Percentiles rank a stretch among this genome's conserved stretches.
Conservation (phyloP, 2,329 filamentous ascomycete species). For the Sarocladium brachiariae region DNA sequence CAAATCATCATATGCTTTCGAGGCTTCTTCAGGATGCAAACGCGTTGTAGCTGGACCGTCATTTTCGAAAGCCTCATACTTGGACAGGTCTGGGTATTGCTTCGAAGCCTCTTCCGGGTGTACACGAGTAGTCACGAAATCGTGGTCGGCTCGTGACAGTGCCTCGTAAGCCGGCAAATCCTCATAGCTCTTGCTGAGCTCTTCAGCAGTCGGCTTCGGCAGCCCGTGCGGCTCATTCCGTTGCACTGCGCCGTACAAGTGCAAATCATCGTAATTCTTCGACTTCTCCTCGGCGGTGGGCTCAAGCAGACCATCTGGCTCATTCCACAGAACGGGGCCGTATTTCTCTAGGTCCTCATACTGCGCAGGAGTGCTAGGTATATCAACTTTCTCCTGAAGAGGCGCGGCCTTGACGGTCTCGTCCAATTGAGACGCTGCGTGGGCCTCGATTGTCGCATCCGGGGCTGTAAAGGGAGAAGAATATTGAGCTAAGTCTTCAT, state of each 20-base stretch:
- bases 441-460: constrained; percentile 21
- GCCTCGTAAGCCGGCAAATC: constrained; percentile 28
- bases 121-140: constrained; percentile 10
- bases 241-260: constrained; percentile 23
- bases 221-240: constrained; percentile 25
- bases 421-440: constrained; percentile 22
- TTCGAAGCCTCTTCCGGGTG: constrained; percentile 33
- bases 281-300: constrained; percentile 30
- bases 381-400: constrained; percentile 28
- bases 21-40: constrained; percentile 23
- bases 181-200: constrained; percentile 24
- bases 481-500: constrained; percentile 29
- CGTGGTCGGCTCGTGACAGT: constrained; percentile 10
- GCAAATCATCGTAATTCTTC: constrained; percentile 31
- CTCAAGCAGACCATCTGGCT: constrained; percentile 26
- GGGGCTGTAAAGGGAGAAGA: constrained; percentile 28
- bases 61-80: constrained; percentile 34
- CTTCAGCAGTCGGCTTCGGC: constrained; percentile 20
- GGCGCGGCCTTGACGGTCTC: constrained; percentile 27
- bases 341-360: constrained; percentile 38
- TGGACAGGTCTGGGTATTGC: constrained; percentile 2
- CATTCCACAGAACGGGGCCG: constrained; percentile 28
- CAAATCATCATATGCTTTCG: constrained; percentile 17
- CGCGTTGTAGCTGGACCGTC: constrained; percentile 28
- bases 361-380: constrained; percentile 20